phyloP scores from a whole-genome alignment of 2,329 filamentous ascomycete genomes.

The Ophiosphaerella korrae region DNA sequence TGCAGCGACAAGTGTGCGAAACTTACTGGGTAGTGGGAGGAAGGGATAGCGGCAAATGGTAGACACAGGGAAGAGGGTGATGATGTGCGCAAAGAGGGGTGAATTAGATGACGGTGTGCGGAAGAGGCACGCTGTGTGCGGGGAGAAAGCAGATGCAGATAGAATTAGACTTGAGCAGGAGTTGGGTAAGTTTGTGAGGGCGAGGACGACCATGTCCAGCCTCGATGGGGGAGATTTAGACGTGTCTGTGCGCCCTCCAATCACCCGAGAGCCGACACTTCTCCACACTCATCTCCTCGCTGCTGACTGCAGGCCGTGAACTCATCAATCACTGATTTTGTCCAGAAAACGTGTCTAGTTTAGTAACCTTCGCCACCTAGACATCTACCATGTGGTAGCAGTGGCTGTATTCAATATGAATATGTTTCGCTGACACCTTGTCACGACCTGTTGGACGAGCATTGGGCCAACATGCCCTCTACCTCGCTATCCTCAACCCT shows the following conservation, averaged over 20 bases:
- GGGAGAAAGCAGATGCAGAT: conserved; percentile 15
- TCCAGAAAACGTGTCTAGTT: no score
- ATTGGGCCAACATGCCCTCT: conserved; percentile 5
- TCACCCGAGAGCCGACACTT: neutral
- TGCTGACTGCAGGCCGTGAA: no score
- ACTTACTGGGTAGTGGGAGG: conserved; percentile 20
- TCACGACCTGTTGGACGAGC: neutral
- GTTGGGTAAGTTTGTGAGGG: conserved; percentile 3
- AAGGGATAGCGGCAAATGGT: conserved; percentile 16
- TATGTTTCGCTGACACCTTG: no score
- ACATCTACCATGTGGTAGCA: no score
- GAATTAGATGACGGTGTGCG: conserved; percentile 22
- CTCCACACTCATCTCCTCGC: no score
- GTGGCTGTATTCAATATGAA: no score
- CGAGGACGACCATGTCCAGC: neutral
- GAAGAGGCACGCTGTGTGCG: conserved; percentile 10
- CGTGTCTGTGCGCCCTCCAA: neutral
- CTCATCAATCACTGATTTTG: no score
- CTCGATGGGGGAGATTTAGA: neutral
- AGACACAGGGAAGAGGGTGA: conserved; percentile 5
- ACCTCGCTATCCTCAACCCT: conserved; percentile 21
- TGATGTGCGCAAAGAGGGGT: conserved; percentile 7
- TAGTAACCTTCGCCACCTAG: no score
- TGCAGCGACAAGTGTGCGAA: conserved; percentile 6
- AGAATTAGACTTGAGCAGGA: conserved; percentile 4